Evolutionary conservation across 2,329 filamentous ascomycete species (phyloP).

Genomic region (Cadophora gregata): DNA sequence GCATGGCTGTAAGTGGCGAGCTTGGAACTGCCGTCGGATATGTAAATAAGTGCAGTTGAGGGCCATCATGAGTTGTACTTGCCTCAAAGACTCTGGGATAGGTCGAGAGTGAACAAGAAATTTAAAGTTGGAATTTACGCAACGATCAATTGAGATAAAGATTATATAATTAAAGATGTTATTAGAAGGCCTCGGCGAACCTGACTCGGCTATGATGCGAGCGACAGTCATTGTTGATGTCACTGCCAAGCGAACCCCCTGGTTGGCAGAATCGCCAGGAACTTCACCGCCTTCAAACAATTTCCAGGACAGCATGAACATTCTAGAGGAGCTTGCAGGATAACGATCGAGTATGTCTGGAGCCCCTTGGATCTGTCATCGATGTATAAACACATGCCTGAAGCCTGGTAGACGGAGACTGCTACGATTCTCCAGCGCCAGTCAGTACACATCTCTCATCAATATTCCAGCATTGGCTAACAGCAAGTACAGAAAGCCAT

Average conservation of each 20-base stretch:
- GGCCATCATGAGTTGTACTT: background rate
- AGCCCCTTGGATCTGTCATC: constrained; percentile 59
- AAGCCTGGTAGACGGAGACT: constrained; percentile 37
- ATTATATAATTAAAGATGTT: background rate
- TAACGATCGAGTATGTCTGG: constrained; percentile 42
- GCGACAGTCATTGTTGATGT: background rate
- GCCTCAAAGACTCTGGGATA: background rate
- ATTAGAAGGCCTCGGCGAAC: background rate
- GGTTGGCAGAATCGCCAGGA: background rate
- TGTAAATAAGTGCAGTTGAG: constrained; percentile 23
- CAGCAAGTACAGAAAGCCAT: constrained; percentile 38
- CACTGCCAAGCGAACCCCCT: constrained; percentile 7
- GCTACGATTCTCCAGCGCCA: constrained; percentile 53
- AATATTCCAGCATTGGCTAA: constrained; percentile 26
- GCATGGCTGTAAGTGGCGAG: constrained; percentile 35
- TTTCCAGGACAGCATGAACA: constrained; percentile 5
- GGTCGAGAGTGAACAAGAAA: background rate
- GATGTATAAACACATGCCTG: constrained; percentile 49
- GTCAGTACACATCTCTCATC: constrained; percentile 43
- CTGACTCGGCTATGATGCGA: background rate
- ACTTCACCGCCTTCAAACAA: constrained; percentile 15
- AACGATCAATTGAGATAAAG: background rate
- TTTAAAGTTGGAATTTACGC: background rate
- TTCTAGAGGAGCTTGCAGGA: constrained; percentile 21
- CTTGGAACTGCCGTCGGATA: constrained; percentile 14